Evolutionary conservation across 31 red algal genomes (phyloP).

Genomic region (Odonthalia washingtoniensis): DNA sequence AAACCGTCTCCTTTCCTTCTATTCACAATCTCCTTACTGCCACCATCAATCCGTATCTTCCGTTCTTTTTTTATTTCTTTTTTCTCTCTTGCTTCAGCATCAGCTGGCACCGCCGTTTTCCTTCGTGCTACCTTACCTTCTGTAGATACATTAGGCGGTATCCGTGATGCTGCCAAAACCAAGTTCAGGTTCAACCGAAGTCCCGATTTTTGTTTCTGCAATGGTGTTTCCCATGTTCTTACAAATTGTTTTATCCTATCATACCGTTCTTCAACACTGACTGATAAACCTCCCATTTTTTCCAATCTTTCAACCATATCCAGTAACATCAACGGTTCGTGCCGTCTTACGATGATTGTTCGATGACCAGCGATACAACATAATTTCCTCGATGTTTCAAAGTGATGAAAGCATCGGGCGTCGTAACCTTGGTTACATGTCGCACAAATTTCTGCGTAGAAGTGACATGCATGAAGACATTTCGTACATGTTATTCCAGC

Average conservation of each 20-base stretch:
- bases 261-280: not conserved
- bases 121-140: no score
- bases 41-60: no score
- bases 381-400: not conserved
- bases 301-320: slow-evolving; percentile 40
- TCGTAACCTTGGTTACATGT: slow-evolving; percentile 47
- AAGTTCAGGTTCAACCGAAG: slow-evolving; percentile 32
- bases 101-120: no score
- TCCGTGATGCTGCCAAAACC: not conserved
- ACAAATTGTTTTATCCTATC: slow-evolving; percentile 35
- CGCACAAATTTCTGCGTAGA: slow-evolving; percentile 61
- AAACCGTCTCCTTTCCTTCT: no score
- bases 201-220: slow-evolving; percentile 6
- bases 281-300: slow-evolving; percentile 17
- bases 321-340: slow-evolving; percentile 46
- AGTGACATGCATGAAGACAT: slow-evolving; percentile 52
- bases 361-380: slow-evolving; percentile 41
- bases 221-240: slow-evolving; percentile 49
- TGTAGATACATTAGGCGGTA: not conserved
- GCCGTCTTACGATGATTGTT: slow-evolving; percentile 44
- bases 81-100: no score
- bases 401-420: slow-evolving; percentile 54
- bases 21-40: no score
- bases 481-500: slow-evolving; percentile 53
- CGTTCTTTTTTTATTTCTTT: no score